Evolutionary conservation across 257 asterid genomes (phyloP).

Genomic region (Przewalskia tangutica): DNA sequence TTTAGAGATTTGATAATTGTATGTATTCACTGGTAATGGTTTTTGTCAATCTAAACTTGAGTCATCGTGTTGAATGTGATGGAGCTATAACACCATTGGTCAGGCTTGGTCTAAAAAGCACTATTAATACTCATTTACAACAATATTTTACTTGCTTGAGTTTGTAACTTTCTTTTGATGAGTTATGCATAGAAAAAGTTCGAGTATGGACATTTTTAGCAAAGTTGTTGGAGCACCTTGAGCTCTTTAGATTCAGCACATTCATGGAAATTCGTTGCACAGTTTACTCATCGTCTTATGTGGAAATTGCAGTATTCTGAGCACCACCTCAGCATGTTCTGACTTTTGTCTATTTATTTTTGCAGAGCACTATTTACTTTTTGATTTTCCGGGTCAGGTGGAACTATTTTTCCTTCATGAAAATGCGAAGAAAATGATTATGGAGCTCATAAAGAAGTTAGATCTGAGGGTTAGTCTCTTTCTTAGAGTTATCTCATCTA

Average conservation of each 20-base stretch:
- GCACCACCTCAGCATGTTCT: neutral
- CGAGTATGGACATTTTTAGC: neutral
- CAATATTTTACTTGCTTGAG: neutral
- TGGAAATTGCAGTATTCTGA: neutral
- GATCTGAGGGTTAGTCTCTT: slow-evolving; percentile 50
- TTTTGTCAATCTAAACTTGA: neutral
- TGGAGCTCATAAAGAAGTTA: slow-evolving; percentile 77
- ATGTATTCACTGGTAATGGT: neutral
- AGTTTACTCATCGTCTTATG: neutral
- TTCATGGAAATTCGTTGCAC: neutral
- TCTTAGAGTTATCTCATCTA: neutral
- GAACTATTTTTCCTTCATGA: slow-evolving; percentile 90
- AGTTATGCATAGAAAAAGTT: neutral
- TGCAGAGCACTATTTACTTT: slow-evolving; percentile 93
- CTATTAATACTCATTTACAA: neutral
- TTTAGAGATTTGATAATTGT: neutral
- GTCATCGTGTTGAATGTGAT: neutral
- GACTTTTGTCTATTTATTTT: neutral
- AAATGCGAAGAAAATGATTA: slow-evolving; percentile 67
- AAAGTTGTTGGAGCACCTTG: neutral
- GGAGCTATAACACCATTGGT: neutral
- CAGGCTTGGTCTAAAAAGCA: neutral
- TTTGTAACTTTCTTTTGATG: neutral
- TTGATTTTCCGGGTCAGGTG: slow-evolving; percentile 98
- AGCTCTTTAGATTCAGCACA: neutral